Evolutionary conservation across 805 yeast genomes (phyloP), one percentile per base, ranked within the genome.

Genomic region (Candida insectorum): DNA sequence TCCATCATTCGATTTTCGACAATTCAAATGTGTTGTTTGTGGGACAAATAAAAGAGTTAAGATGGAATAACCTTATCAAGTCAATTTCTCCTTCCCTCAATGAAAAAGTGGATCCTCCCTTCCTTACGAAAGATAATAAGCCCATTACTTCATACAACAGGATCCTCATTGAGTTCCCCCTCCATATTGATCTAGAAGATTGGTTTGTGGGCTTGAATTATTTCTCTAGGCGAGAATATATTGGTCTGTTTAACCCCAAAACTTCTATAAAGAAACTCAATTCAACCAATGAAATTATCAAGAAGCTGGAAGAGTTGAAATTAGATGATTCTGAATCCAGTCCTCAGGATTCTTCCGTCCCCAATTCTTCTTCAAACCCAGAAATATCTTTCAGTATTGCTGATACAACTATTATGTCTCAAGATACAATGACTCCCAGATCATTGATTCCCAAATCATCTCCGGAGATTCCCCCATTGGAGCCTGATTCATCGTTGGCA

Each of bases 151-250:
- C 58, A 22, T 49, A 56, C 40, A 59, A 56, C 36, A 47, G 81
- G 31, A 62, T 79, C 3, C 56, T 81, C 15, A 60, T 83, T 30
- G 77, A 74, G 42, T 83, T 83, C 41, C 83, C 85, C 2, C 59
- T 79, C 25, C 76, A 75, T 44, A 76, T 78, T 15, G 89, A 82
- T 52, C 62, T 82, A 26, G 89, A 82, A 48, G 88, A 81, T 51
- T 83, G 93, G 89, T 65, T 73, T 40, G 83, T 83, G 9, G 80
- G 85, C 0, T 56, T 84, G 37, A 72, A 69, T 28, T 77, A 84
- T 10, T 79, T 81, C 47, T 71, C 86, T 6, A 73, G 71, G 35
- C 54, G 79, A 18, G 87, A 81, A 44, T 77, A 66, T 40, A 66
- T 66, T 33, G 72, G 71, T 2, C 41, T 52, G 1, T 53, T 35